Percentiles rank a stretch among this genome's conserved stretches.
These are phyloP conservation scores for Sphagnum contortum DNA, from an alignment of 225 moss, liverwort and hornwort genomes.

Conservation along the genomic window DNA sequence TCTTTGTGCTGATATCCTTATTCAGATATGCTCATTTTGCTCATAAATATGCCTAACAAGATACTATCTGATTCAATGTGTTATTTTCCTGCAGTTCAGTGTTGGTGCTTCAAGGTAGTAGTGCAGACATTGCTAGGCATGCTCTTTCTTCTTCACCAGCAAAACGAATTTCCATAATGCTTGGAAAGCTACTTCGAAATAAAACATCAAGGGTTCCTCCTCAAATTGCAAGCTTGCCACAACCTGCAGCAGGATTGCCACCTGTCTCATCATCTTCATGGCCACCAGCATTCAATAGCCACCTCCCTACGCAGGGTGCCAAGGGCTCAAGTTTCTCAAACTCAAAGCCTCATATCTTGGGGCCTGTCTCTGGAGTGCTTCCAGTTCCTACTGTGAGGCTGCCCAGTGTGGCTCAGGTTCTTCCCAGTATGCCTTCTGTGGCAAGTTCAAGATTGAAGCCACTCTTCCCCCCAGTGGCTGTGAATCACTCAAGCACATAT, in stretches of 20 bases:
- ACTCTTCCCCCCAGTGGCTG: slow-evolving; percentile 21
- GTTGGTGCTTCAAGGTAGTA: slow-evolving; percentile 42
- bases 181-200: slow-evolving; percentile 29
- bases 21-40: too few relatives aligned
- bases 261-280: not conserved
- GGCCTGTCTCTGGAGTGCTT: slow-evolving; percentile 32
- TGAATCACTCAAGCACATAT: slow-evolving; percentile 20
- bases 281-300: slow-evolving; percentile 5
- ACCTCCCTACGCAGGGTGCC: not conserved
- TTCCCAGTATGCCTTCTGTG: slow-evolving; percentile 9
- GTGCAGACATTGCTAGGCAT: slow-evolving; percentile 44
- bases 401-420: slow-evolving; percentile 19
- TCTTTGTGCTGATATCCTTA: too few relatives aligned
- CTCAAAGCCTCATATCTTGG: slow-evolving; percentile 34
- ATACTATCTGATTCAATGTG: not conserved
- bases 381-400: slow-evolving; percentile 48
- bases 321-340: slow-evolving; percentile 11
- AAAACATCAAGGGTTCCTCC: slow-evolving; percentile 10
- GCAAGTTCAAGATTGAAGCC: slow-evolving; percentile 21
- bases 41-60: too few relatives aligned
- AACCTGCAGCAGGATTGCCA: not conserved
- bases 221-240: slow-evolving; percentile 7
- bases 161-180: slow-evolving; percentile 41
- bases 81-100: slow-evolving; percentile 29
- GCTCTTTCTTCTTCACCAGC: slow-evolving; percentile 25